Conservation (phyloP, 2,329 filamentous ascomycete species). For the Trematosphaeria pertusa region DNA sequence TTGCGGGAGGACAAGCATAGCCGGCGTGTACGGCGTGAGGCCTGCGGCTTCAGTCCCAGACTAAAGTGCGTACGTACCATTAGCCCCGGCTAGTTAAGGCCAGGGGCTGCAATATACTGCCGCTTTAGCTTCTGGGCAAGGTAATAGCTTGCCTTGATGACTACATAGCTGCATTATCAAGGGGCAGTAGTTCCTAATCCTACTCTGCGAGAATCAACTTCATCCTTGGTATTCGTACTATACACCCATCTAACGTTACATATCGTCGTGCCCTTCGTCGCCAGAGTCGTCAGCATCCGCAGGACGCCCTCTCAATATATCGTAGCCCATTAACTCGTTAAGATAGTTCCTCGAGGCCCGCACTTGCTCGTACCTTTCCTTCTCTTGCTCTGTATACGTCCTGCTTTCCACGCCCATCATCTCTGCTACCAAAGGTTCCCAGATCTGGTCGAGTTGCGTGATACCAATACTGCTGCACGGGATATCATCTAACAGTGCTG, state of each 20-base stretch:
- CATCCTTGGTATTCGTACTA: too few species aligned
- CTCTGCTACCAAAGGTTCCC: conserved; percentile 39
- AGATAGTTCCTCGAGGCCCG: conserved; percentile 38
- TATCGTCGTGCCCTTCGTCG: conserved; percentile 24
- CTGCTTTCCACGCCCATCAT: conserved; percentile 39
- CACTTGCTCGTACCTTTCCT: conserved; percentile 36
- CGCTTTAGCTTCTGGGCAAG: not conserved
- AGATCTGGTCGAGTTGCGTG: conserved; percentile 46
- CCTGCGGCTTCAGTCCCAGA: not conserved
- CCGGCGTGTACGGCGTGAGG: not conserved
- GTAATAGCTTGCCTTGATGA: too few species aligned
- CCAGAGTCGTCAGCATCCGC: conserved; percentile 34
- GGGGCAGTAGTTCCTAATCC: not conserved
- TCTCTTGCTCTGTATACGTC: conserved; percentile 39
- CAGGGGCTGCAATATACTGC: not conserved
- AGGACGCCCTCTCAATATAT: conserved; percentile 40
- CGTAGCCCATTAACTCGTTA: conserved; percentile 47
- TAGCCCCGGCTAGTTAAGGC: not conserved
- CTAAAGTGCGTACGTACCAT: not conserved
- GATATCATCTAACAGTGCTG: conserved; percentile 43
- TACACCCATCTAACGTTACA: too few species aligned
- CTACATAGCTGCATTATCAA: too few species aligned
- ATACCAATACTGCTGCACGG: conserved; percentile 46
- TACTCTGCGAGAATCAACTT: not conserved
- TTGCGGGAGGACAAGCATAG: not conserved